These are phyloP conservation scores for Starmera pachycereana DNA, from an alignment of 805 yeast genomes.

Conservation along the genomic window DNA sequence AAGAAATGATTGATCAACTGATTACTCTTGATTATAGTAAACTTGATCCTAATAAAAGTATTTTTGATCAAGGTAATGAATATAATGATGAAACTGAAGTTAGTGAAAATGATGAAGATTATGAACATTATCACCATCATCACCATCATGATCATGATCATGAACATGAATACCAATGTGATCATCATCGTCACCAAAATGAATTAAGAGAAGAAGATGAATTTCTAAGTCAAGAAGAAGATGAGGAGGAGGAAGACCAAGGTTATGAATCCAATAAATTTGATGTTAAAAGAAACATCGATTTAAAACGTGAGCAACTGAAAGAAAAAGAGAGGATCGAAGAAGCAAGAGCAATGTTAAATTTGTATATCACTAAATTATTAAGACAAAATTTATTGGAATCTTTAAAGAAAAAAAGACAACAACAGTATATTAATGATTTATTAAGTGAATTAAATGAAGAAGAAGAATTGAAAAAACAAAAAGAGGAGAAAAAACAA, in stretches of 20 bases:
- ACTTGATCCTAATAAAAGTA: not conserved
- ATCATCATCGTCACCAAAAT: conserved; percentile 6
- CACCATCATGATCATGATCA: not conserved
- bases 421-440: conserved; percentile 59
- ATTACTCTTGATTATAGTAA: too few relatives aligned
- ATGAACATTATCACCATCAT: not conserved
- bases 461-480: conserved; percentile 55
- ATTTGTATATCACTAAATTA: conserved; percentile 68
- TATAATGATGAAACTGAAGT: not conserved
- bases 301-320: conserved; percentile 17
- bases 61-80: not conserved
- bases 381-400: conserved; percentile 63
- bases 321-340: conserved; percentile 58
- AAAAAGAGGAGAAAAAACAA: conserved; percentile 54
- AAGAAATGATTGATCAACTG: too few relatives aligned
- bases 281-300: conserved; percentile 7
- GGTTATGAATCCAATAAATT: conserved; percentile 28
- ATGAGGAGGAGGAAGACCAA: conserved; percentile 28
- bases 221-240: conserved; percentile 16
- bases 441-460: conserved; percentile 61
- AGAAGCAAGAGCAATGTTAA: conserved; percentile 74
- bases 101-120: conserved; percentile 7
- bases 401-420: conserved; percentile 71
- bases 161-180: conserved; percentile 7
- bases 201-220: conserved; percentile 17